phyloP scores from a whole-genome alignment of 2,329 filamentous ascomycete genomes.

The Fusarium acutatum region DNA sequence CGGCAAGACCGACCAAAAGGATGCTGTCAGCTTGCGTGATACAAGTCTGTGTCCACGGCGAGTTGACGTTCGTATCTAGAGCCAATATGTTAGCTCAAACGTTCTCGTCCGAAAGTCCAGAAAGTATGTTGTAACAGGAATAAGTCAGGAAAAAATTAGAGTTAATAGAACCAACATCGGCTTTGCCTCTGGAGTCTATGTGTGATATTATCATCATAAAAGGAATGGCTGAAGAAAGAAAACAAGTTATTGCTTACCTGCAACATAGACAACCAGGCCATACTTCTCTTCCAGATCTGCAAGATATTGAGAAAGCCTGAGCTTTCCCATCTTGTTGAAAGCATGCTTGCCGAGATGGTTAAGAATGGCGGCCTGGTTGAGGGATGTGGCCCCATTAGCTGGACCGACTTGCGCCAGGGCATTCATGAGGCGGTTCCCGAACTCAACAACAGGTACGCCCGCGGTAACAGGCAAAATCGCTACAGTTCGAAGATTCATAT shows the following conservation, averaged over 20 bases:
- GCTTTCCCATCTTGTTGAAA: conserved; percentile 96
- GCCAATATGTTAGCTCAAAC: conserved; percentile 42
- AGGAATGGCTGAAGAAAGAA: neutral
- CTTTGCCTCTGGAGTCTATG: conserved; percentile 57
- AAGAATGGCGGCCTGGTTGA: conserved; percentile 93
- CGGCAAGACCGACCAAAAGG: conserved; percentile 87
- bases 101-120: neutral
- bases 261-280: conserved; percentile 92
- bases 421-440: conserved; percentile 86
- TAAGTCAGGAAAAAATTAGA: conserved; percentile 74
- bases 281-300: conserved; percentile 98
- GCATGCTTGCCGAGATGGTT: conserved; percentile 96
- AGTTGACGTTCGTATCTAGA: conserved; percentile 93
- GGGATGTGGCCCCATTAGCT: conserved; percentile 86
- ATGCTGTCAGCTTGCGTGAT: conserved; percentile 98
- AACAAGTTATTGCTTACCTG: conserved; percentile 61
- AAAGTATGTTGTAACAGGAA: neutral
- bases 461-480: conserved; percentile 89
- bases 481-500: conserved; percentile 90
- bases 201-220: conserved; percentile 61
- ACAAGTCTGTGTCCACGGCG: conserved; percentile 98
- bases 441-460: conserved; percentile 94
- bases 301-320: conserved; percentile 94
- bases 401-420: conserved; percentile 90
- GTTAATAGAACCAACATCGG: conserved; percentile 65